phyloP scores from a whole-genome alignment of 805 yeast genomes.

The Nakazawaea ernobii region DNA sequence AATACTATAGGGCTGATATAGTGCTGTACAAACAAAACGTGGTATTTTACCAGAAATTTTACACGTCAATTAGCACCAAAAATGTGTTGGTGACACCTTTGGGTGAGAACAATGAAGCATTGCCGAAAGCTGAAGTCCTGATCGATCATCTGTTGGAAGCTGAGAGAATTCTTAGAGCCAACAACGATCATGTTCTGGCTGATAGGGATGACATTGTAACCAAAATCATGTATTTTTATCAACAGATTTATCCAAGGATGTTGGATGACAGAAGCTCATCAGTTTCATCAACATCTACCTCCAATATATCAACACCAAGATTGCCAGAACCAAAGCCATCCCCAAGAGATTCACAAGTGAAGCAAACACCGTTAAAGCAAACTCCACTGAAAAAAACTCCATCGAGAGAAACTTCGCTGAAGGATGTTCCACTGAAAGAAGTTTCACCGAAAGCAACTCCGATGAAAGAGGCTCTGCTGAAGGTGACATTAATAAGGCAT shows the following conservation, averaged over 20 bases:
- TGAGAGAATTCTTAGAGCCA: background rate
- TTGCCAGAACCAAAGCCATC: too few relatives aligned
- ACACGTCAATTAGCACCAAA: conserved; percentile 1
- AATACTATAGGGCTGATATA: background rate
- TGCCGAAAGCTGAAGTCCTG: conserved; percentile 2
- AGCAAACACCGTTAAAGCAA: too few relatives aligned
- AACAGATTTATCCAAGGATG: background rate
- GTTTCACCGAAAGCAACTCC: too few relatives aligned
- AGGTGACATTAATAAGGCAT: too few relatives aligned
- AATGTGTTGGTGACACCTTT: conserved; percentile 4
- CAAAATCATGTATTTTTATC: conserved; percentile 1
- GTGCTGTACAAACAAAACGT: background rate
- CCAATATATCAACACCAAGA: too few relatives aligned
- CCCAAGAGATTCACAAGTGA: too few relatives aligned
- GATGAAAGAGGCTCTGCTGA: too few relatives aligned
- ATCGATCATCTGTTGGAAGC: background rate
- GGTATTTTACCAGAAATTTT: conserved; percentile 8
- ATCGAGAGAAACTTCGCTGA: too few relatives aligned
- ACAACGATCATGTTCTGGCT: background rate
- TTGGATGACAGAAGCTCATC: too few relatives aligned
- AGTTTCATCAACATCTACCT: too few relatives aligned
- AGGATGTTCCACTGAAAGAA: too few relatives aligned
- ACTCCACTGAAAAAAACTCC: too few relatives aligned
- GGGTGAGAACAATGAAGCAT: background rate
- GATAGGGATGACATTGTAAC: background rate